Conservation (phyloP, 129 eudicot genomes). For the Calendula officinalis region DNA sequence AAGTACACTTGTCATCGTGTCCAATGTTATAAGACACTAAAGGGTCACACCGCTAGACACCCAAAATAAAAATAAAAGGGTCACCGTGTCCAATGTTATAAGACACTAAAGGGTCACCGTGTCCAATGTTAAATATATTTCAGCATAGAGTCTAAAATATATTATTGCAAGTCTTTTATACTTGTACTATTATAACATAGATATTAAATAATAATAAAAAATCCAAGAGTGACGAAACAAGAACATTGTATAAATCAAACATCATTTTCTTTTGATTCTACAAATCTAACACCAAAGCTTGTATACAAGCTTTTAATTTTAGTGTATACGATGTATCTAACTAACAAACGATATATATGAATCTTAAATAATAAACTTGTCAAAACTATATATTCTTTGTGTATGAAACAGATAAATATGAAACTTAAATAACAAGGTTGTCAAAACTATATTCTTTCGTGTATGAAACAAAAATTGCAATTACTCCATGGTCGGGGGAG, state of each 20-base stretch:
- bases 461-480: neutral
- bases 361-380: neutral
- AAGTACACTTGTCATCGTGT: no score
- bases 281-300: neutral
- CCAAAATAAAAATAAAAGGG: no score
- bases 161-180: neutral
- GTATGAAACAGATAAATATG: neutral
- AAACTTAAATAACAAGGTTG: neutral
- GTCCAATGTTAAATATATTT: no score
- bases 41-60: no score
- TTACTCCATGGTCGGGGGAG: constrained; percentile 6
- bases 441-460: neutral
- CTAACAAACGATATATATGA: neutral
- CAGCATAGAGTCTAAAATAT: neutral
- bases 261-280: neutral
- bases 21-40: no score
- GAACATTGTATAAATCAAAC: neutral
- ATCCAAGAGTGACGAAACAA: neutral
- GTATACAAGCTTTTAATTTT: neutral
- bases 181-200: neutral
- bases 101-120: no score
- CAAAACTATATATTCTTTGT: constrained; percentile 2
- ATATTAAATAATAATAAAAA: no score
- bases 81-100: no score
- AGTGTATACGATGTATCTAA: neutral